Percentiles rank a stretch among this genome's conserved stretches.
Evolutionary conservation across 768 basidiomycete genomes (phyloP).

Genomic region (Strobilomyces dryophilus): DNA sequence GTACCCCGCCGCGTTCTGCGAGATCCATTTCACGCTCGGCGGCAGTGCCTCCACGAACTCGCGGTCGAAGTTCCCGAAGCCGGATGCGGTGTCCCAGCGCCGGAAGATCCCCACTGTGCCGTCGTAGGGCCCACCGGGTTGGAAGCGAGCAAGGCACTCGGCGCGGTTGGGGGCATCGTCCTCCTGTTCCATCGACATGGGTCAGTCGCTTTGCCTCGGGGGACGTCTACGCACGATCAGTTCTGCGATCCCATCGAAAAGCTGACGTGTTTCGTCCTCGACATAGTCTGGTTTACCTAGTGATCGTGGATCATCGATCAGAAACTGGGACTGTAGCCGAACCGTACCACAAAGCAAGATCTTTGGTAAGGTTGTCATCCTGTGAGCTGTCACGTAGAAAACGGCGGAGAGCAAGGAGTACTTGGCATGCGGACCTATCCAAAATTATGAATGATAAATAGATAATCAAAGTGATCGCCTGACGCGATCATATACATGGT

Average conservation of each 20-base stretch:
- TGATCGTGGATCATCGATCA: background rate
- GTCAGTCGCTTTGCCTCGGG: background rate
- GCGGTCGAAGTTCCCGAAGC: conserved; percentile 47
- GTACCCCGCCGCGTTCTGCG: conserved; percentile 86
- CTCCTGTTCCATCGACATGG: conserved; percentile 14
- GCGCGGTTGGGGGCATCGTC: conserved; percentile 41
- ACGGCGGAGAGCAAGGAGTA: background rate
- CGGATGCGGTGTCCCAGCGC: conserved; percentile 40
- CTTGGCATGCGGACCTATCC: background rate
- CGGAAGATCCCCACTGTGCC: conserved; percentile 49
- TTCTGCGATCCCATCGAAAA: conserved; percentile 66
- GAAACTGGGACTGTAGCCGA: background rate
- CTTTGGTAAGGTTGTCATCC: conserved; percentile 15
- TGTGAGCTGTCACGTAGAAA: background rate
- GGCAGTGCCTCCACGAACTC: conserved; percentile 59
- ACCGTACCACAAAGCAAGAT: no score
- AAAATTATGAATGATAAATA: no score
- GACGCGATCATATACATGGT: no score
- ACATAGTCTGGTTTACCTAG: conserved; percentile 73
- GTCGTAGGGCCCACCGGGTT: conserved; percentile 43
- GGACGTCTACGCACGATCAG: conserved; percentile 53
- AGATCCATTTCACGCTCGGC: conserved; percentile 70
- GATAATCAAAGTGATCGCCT: no score
- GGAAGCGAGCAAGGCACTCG: conserved; percentile 43
- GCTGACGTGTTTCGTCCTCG: conserved; percentile 57